Evolutionary conservation across 352 stramenopile genomes (phyloP), one percentile per base, ranked within the genome.

Genomic region (Phytophthora cactorum): DNA sequence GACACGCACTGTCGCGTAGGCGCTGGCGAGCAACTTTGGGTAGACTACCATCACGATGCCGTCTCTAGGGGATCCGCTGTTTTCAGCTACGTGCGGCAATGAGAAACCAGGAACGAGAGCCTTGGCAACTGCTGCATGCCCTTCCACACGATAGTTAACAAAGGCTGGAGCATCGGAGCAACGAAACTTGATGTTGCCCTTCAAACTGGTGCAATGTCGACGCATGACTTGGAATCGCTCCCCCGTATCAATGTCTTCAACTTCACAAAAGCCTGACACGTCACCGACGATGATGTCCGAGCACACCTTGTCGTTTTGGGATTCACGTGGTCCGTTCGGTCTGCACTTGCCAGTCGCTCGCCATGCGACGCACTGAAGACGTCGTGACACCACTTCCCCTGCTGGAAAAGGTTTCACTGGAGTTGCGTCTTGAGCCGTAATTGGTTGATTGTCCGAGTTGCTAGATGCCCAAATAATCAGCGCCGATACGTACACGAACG

Each of bases 41-140:
- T 86, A 82, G 7, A 84, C 67, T 12, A 84, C 71, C 61, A 87
- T 84, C 44, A 82, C 58, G 53, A 89, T 84, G 0, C 76, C 78
- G 17, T 74, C 65, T 0, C 50, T 54, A 1, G 53, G 28, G 10
- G 25, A 2, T 43, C 36, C 17, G 2, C 11, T 22, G 0, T 41
- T 57, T 1, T 60, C 36, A 31, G 9, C 51, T 9, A 67, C 56
- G 45, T 74, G 64, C 0, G 60, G 61, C 25, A 74, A 10, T 4
- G 56, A 57, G 44, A 63, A 74, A 7, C 54, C 61, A 45, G 67
- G 49, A 17, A 32, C 39, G 4, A 78, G 56, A 43, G 57, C 38
- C 15, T 63, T 66, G 12, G 34, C 63, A 2, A 62, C 45, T 52
- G 62, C 61, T 17, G 47, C 46, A 11, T 72, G 31, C 1, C 70